Base-by-base conservation (phyloP, 495 filamentous ascomycete genomes). In the Aspergillus mulundensis region DNA sequence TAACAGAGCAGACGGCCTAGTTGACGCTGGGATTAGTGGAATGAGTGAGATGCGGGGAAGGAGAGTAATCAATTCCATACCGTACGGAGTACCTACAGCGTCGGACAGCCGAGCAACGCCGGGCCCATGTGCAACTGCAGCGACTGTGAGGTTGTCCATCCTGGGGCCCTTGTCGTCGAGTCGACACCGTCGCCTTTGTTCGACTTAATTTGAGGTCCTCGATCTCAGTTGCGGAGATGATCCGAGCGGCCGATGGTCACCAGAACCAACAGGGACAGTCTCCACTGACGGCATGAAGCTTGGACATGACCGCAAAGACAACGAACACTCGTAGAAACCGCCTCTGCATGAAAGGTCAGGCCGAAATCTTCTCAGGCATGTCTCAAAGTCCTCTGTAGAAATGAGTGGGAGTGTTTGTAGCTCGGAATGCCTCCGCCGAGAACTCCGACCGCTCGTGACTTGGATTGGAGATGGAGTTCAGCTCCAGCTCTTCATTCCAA, bases 361-460 rank as follows among this genome's bases (percentile, higher is more conserved):
- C 12, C 12, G 32, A 14, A 10, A 7, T 15, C 32, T 6, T 14
- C 12, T 36, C 32, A 36, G 12, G 32, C 32, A 15, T 36, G 7
- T 36, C 32, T 36, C 32, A 36, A 15, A 36, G 32, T 4, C 25
- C 25, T 28, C 11, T 11, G 12, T 11, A 36, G 32, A 4, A 36
- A 11, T 36, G 5, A 36, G 12, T 36, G 32, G 8, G n/a, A n/a
- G n/a, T n/a, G n/a, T n/a, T n/a, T n/a, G n/a, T n/a, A 15, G 12
- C 11, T 10, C 53, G 53, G 53, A 56, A 49, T 39, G 10, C 1
- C 21, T 42, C 34, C 44, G 43, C 53, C 53, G 53, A 40, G 18
- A 1, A 12, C 32, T 56, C 53, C 53, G 53, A 16, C 25, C 34
- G 53, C 53, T 23, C 53, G 53, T 47, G 53, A 55, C 43, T 55